These are phyloP conservation scores for Apiospora koreana DNA, from an alignment of 2,329 filamentous ascomycete genomes.

Conservation along the genomic window DNA sequence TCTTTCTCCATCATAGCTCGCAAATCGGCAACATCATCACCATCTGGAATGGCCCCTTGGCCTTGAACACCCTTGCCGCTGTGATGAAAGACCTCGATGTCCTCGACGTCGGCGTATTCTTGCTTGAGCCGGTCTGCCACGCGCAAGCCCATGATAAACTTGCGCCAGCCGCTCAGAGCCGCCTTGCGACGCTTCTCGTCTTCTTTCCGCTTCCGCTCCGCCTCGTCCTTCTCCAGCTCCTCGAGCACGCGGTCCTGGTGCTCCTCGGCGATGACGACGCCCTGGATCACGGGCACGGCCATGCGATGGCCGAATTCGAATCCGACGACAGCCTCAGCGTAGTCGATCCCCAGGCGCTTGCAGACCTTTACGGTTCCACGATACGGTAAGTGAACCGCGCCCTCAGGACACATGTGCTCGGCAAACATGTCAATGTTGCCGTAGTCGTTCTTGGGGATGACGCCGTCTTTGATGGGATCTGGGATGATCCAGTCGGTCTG, in stretches of 20 bases:
- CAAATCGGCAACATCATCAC: conserved; percentile 13
- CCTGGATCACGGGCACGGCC: conserved; percentile 88
- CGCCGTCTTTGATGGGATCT: conserved; percentile 76
- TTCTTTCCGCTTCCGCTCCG: conserved; percentile 74
- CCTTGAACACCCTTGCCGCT: conserved; percentile 26
- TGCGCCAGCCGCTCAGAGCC: conserved; percentile 78
- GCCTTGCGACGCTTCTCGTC: conserved; percentile 78
- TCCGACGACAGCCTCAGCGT: conserved; percentile 90
- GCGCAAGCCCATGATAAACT: conserved; percentile 80
- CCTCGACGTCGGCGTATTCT: conserved; percentile 70
- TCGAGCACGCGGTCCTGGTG: conserved; percentile 73
- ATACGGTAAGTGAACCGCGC: conserved; percentile 81
- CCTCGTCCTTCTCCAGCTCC: conserved; percentile 77
- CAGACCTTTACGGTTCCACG: conserved; percentile 78
- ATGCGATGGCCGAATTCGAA: conserved; percentile 96
- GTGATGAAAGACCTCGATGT: conserved; percentile 56
- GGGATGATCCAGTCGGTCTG: conserved; percentile 98
- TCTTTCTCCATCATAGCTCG: conserved; percentile 34
- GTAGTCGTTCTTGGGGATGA: conserved; percentile 92
- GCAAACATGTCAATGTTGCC: conserved; percentile 97
- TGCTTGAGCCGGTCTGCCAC: conserved; percentile 76
- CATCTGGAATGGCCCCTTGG: conserved; percentile 25
- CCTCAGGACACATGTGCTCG: conserved; percentile 82
- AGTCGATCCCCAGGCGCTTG: conserved; percentile 81
- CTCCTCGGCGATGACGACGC: conserved; percentile 84